Evolutionary conservation across 257 asterid species (phyloP).

Genomic region (Jacaranda copaia): DNA sequence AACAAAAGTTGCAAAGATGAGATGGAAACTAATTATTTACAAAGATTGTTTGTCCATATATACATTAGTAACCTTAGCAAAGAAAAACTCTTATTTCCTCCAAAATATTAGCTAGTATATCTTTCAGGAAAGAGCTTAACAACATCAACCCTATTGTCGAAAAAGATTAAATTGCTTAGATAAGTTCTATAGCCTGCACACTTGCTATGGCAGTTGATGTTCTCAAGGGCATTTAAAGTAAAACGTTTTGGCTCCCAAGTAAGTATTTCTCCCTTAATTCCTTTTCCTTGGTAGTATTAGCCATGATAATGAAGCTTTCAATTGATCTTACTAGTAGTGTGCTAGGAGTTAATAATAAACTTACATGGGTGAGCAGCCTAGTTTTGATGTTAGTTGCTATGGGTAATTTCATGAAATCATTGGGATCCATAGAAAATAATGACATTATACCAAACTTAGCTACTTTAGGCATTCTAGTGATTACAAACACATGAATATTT

Average conservation of each 20-base stretch:
- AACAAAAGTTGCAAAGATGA: too few relatives aligned
- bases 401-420: slow-evolving; percentile 24
- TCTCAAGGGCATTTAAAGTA: neutral
- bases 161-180: neutral
- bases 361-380: slow-evolving; percentile 27
- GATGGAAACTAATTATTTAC: too few relatives aligned
- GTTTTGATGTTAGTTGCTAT: slow-evolving; percentile 29
- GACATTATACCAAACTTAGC: slow-evolving; percentile 21
- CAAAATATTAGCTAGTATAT: too few relatives aligned
- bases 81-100: too few relatives aligned
- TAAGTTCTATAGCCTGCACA: slow-evolving; percentile 12
- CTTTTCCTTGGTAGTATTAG: neutral
- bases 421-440: slow-evolving; percentile 37
- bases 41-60: too few relatives aligned
- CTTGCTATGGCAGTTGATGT: neutral
- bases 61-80: too few relatives aligned
- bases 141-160: too few relatives aligned
- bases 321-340: slow-evolving; percentile 30
- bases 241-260: neutral
- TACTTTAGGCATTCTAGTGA: slow-evolving; percentile 19
- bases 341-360: neutral
- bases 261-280: too few relatives aligned
- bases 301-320: slow-evolving; percentile 34
- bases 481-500: slow-evolving; percentile 26
- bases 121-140: too few relatives aligned